Conservation (phyloP, 345 rosid genomes). For the Leavenworthia alabamica region DNA sequence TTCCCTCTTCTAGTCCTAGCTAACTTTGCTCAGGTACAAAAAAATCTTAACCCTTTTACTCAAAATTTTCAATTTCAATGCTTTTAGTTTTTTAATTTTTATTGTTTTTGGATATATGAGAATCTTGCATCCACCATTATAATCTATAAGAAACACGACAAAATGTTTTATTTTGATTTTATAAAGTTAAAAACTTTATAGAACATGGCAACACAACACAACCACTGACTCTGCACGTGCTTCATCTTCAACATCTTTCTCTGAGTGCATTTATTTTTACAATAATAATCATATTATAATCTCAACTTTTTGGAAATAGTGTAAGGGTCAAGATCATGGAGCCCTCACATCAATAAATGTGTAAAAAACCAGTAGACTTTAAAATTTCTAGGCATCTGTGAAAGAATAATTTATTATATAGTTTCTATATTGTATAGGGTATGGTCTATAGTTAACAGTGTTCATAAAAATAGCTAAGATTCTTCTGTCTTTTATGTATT, state of each 20-base stretch:
- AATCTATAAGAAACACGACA: constrained; percentile 40
- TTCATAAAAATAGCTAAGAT: constrained; percentile 40
- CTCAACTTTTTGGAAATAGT: constrained; percentile 15
- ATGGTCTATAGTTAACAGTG: constrained; percentile 32
- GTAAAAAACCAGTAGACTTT: constrained; percentile 19
- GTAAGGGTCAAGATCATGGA: constrained; percentile 35
- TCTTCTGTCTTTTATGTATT: constrained; percentile 30
- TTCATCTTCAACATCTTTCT: constrained; percentile 18
- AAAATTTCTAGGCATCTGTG: constrained; percentile 25
- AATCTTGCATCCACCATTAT: constrained; percentile 40
- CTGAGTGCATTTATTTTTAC: constrained; percentile 32
- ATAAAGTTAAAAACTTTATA: constrained; percentile 29
- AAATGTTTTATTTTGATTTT: constrained; percentile 16
- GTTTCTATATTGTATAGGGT: constrained; percentile 28
- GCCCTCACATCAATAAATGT: constrained; percentile 35
- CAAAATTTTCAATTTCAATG: neutral
- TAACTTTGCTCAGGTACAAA: constrained; percentile 92
- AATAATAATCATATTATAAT: constrained; percentile 27
- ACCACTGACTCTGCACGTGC: constrained; percentile 50
- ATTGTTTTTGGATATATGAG: constrained; percentile 29
- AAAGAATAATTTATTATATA: constrained; percentile 26
- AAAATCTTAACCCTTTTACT: neutral
- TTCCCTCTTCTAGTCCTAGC: constrained; percentile 98
- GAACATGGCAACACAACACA: constrained; percentile 36
- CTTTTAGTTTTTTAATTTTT: neutral